Conservation (phyloP, 106 monocot genomes). For the Acorus gramineus region DNA sequence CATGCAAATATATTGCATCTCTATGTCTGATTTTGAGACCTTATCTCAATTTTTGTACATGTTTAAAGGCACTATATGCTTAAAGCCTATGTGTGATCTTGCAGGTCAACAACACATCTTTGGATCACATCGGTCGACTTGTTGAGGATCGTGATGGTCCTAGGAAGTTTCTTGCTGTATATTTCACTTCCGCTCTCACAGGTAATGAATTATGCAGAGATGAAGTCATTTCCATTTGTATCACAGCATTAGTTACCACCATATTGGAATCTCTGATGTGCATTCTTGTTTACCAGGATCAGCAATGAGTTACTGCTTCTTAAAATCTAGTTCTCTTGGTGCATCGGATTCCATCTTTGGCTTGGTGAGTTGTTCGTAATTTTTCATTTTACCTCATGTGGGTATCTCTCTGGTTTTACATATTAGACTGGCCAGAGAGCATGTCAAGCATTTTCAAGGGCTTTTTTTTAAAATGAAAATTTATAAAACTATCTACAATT, state of each 20-base stretch:
- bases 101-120: constrained; percentile 83
- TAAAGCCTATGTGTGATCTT: not conserved
- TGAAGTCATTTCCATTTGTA: constrained; percentile 2
- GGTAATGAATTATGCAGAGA: constrained; percentile 25
- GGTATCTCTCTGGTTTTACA: not conserved
- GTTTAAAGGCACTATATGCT: no score
- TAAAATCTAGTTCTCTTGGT: constrained; percentile 67
- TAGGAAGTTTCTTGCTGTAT: constrained; percentile 65
- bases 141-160: constrained; percentile 71
- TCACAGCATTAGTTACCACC: no score
- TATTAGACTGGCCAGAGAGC: no score
- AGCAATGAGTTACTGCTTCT: constrained; percentile 68
- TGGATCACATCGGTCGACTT: constrained; percentile 77
- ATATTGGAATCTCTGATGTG: not conserved
- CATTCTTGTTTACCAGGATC: constrained; percentile 49
- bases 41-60: not conserved
- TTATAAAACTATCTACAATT: no score
- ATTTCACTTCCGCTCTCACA: constrained; percentile 77
- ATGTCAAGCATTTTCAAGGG: no score
- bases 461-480: no score
- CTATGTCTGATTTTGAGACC: constrained; percentile 30
- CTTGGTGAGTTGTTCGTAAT: constrained; percentile 42
- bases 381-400: not conserved
- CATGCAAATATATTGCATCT: constrained; percentile 75
- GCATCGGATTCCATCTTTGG: constrained; percentile 95